Evolutionary conservation across 148 eudicot genomes (phyloP).

Genomic region (Chenopodium suecicum): DNA sequence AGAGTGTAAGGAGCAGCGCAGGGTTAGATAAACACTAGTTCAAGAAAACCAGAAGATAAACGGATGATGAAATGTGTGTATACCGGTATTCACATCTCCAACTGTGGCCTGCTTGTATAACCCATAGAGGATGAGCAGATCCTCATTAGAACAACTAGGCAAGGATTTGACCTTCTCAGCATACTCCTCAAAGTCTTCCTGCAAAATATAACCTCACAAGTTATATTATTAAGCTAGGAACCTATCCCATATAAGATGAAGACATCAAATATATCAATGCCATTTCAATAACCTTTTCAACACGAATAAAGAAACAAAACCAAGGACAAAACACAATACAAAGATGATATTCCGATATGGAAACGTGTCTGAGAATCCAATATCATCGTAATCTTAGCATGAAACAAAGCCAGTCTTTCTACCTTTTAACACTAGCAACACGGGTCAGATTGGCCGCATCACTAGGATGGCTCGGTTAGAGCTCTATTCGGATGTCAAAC

Average conservation of each 20-base stretch:
- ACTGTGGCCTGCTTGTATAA: constrained; percentile 87
- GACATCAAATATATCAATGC: neutral
- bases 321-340: neutral
- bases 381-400: neutral
- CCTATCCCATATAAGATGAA: neutral
- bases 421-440: neutral
- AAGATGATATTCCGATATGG: neutral
- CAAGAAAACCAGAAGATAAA: neutral
- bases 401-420: neutral
- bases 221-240: neutral
- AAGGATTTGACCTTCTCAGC: constrained; percentile 81
- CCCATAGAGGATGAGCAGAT: constrained; percentile 79
- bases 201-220: constrained; percentile 6
- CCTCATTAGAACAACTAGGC: constrained; percentile 60
- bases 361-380: neutral
- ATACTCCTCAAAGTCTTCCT: constrained; percentile 87
- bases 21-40: neutral
- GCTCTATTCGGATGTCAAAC: no score
- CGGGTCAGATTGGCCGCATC: neutral
- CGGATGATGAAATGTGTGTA: constrained; percentile 28
- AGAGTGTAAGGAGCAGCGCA: neutral
- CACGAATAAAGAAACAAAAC: neutral
- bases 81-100: constrained; percentile 79
- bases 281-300: neutral
- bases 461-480: neutral